phyloP scores from a whole-genome alignment of 495 filamentous ascomycete genomes.

The Tetracladium marchalianum region DNA sequence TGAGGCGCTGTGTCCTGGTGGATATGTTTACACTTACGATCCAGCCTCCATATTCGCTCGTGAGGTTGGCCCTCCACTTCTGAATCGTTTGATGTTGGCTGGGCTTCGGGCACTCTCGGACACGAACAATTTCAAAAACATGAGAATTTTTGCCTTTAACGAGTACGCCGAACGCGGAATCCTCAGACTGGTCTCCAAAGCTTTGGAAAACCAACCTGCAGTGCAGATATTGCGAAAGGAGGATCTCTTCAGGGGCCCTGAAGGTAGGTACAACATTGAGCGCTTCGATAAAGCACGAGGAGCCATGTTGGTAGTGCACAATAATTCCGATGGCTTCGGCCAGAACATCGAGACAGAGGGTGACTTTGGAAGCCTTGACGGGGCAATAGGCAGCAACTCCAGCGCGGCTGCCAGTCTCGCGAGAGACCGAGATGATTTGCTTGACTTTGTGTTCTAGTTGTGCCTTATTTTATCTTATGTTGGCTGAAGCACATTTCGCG shows the following conservation, averaged over 20 bases:
- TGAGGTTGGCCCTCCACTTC: constrained; percentile 12
- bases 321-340: constrained; percentile 20
- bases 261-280: constrained; percentile 7
- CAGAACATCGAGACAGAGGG: constrained; percentile 20
- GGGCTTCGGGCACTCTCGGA: constrained; percentile 9
- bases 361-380: constrained; percentile 15
- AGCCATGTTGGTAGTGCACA: constrained; percentile 17
- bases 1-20: constrained; percentile 15
- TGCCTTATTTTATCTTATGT: too few species aligned
- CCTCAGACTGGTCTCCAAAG: constrained; percentile 1
- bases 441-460: constrained; percentile 10
- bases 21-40: constrained; percentile 19
- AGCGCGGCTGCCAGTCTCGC: constrained; percentile 18
- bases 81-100: constrained; percentile 13
- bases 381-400: constrained; percentile 16
- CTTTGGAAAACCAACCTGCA: constrained; percentile 5
- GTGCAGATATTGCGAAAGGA: constrained; percentile 5
- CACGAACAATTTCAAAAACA: constrained; percentile 9
- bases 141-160: constrained; percentile 15
- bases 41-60: constrained; percentile 18
- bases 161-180: constrained; percentile 11
- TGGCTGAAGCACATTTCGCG: too few species aligned
- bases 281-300: not conserved
- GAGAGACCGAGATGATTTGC: constrained; percentile 12
- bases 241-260: constrained; percentile 7